These are phyloP conservation scores for Epichloe aotearoae DNA, from an alignment of 2,329 filamentous ascomycete genomes.

Conservation along the genomic window DNA sequence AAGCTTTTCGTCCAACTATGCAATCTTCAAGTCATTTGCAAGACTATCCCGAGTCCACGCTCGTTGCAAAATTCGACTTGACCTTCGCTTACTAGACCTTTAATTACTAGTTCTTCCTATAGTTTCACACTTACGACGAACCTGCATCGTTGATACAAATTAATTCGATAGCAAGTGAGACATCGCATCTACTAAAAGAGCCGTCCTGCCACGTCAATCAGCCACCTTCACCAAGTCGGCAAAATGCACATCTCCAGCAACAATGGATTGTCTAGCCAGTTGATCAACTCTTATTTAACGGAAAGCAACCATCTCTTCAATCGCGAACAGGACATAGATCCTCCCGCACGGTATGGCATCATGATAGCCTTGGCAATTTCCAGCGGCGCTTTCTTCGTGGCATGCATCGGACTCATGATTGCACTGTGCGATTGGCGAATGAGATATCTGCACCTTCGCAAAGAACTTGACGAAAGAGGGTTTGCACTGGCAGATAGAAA, in stretches of 20 bases:
- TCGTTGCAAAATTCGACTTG: background rate
- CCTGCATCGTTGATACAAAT: background rate
- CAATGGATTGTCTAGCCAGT: background rate
- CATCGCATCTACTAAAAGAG: background rate
- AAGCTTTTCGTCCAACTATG: background rate
- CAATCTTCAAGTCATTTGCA: background rate
- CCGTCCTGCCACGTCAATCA: background rate
- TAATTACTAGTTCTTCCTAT: background rate
- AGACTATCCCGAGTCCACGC: background rate
- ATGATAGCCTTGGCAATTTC: conserved; percentile 6
- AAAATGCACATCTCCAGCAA: background rate
- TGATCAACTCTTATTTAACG: background rate
- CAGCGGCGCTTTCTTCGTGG: conserved; percentile 7
- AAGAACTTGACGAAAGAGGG: conserved; percentile 5
- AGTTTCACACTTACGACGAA: background rate
- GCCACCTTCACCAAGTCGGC: background rate
- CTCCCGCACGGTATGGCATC: conserved; percentile 5
- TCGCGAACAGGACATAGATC: conserved; percentile 4
- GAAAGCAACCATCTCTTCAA: background rate
- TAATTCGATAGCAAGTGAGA: background rate
- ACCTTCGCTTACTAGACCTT: background rate
- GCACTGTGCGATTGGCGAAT: conserved; percentile 6
- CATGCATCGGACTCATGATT: conserved; percentile 5
- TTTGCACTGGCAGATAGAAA: background rate
- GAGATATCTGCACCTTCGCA: conserved; percentile 5